A percentile compares a stretch with the other conserved stretches of the same genome.
Conservation (phyloP, 805 yeast genomes). For the Candida chilensis region DNA sequence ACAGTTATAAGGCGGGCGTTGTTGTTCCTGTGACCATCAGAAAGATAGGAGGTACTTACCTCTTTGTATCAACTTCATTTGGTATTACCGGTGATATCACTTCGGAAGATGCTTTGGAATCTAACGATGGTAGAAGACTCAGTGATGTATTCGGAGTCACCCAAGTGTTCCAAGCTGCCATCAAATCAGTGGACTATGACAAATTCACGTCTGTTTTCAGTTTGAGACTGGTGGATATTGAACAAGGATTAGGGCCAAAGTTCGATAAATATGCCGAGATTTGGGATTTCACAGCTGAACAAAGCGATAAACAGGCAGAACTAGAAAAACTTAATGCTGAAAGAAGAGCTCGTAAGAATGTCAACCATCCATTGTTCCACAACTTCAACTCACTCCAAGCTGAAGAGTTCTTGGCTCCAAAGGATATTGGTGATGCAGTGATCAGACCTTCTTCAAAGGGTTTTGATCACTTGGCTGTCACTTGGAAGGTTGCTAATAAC, state of each 20-base stretch:
- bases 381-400: constrained; percentile 83
- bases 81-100: constrained; percentile 36
- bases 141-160: constrained; percentile 43
- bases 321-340: constrained; percentile 54
- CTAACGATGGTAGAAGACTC: constrained; percentile 35
- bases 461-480: constrained; percentile 76
- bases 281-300: constrained; percentile 79
- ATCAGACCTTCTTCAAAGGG: constrained; percentile 94
- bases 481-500: constrained; percentile 93
- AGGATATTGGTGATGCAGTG: constrained; percentile 84
- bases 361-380: constrained; percentile 87
- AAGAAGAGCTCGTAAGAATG: constrained; percentile 62
- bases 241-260: constrained; percentile 38
- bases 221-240: constrained; percentile 56
- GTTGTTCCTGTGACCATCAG: constrained; percentile 70
- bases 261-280: constrained; percentile 46
- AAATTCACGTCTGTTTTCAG: constrained; percentile 68
- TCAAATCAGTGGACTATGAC: constrained; percentile 63
- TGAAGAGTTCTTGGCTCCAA: constrained; percentile 84
- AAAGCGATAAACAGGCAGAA: constrained; percentile 51
- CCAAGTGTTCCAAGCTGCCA: constrained; percentile 82
- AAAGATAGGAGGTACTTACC: constrained; percentile 40
- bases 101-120: constrained; percentile 26
- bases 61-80: constrained; percentile 40
- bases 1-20: constrained; percentile 57